A percentile compares a stretch with the other conserved stretches of the same genome.
Conservation (phyloP, 352 stramenopile species). For the Phytopythium montanum region DNA sequence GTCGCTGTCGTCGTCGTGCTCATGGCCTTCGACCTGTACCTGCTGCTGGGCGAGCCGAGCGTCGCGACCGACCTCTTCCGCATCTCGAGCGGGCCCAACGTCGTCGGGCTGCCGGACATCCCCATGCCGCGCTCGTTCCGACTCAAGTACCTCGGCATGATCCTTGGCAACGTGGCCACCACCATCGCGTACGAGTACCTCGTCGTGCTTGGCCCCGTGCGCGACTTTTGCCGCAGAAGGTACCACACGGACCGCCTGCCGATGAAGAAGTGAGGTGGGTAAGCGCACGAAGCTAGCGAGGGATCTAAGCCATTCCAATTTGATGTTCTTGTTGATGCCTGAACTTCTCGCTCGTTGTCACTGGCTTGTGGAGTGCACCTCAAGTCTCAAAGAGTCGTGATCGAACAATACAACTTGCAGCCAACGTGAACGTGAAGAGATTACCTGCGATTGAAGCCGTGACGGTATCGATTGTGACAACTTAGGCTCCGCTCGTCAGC, state of each 20-base stretch:
- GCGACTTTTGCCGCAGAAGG: constrained; percentile 28
- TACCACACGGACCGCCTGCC: constrained; percentile 26
- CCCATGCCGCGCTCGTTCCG: constrained; percentile 39
- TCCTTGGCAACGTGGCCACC: constrained; percentile 24
- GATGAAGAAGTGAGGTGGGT: constrained; percentile 21
- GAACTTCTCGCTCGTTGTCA: too few species aligned
- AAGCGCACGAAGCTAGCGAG: too few species aligned
- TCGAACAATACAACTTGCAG: too few species aligned
- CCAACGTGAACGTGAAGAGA: too few species aligned
- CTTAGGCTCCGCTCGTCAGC: too few species aligned
- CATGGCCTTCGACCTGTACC: constrained; percentile 26
- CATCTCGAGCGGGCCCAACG: constrained; percentile 48
- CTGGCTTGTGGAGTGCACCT: too few species aligned
- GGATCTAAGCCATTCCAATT: too few species aligned
- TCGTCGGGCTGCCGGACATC: constrained; percentile 40
- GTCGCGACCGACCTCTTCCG: constrained; percentile 38
- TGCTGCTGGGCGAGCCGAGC: constrained; percentile 37
- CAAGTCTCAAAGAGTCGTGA: too few species aligned
- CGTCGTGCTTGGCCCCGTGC: constrained; percentile 33
- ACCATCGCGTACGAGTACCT: constrained; percentile 32
- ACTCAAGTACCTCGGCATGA: constrained; percentile 24
- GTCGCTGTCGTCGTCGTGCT: constrained; percentile 27
- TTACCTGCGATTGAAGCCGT: too few species aligned
- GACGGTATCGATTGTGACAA: too few species aligned
- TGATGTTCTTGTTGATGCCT: too few species aligned